Evolutionary conservation across 768 basidiomycete species (phyloP).

Genomic region (Baorangia bicolor): DNA sequence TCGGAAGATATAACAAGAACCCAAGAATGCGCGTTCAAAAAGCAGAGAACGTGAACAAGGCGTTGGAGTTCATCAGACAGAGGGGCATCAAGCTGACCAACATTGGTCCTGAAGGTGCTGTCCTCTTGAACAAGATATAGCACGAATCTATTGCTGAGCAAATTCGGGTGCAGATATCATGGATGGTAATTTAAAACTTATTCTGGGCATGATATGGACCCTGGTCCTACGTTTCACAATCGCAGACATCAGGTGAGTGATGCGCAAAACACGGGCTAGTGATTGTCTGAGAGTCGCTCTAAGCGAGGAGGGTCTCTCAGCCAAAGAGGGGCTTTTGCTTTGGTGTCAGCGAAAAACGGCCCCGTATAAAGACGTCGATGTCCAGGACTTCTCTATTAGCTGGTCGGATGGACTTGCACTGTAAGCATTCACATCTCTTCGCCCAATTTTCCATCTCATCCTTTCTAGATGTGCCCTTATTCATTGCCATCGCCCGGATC

Average conservation of each 20-base stretch:
- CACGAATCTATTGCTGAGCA: conserved; percentile 2
- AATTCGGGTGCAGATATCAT: conserved; percentile 75
- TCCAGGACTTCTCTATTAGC: conserved; percentile 89
- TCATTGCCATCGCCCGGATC: conserved; percentile 94
- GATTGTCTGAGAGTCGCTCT: conserved; percentile 12
- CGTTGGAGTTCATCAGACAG: conserved; percentile 91
- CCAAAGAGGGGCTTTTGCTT: conserved; percentile 93
- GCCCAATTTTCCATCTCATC: conserved; percentile 6
- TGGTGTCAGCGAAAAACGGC: conserved; percentile 99
- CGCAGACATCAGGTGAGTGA: conserved; percentile 88
- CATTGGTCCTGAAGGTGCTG: conserved; percentile 89
- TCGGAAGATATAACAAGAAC: conserved; percentile 90
- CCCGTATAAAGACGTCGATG: conserved; percentile 87
- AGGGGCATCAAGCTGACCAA: conserved; percentile 95
- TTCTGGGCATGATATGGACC: conserved; percentile 99
- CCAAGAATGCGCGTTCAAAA: conserved; percentile 95
- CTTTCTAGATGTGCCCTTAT: conserved; percentile 88
- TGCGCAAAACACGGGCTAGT: neutral
- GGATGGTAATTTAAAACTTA: conserved; percentile 97
- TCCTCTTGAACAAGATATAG: neutral
- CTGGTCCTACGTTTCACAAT: conserved; percentile 97
- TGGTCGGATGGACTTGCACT: conserved; percentile 96
- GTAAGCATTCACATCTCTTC: conserved; percentile 45
- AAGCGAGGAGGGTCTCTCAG: conserved; percentile 98
- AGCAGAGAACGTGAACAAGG: conserved; percentile 97